These are phyloP conservation scores for Parmelia sp. DNA, from an alignment of 495 filamentous ascomycete species.

Conservation along the genomic window DNA sequence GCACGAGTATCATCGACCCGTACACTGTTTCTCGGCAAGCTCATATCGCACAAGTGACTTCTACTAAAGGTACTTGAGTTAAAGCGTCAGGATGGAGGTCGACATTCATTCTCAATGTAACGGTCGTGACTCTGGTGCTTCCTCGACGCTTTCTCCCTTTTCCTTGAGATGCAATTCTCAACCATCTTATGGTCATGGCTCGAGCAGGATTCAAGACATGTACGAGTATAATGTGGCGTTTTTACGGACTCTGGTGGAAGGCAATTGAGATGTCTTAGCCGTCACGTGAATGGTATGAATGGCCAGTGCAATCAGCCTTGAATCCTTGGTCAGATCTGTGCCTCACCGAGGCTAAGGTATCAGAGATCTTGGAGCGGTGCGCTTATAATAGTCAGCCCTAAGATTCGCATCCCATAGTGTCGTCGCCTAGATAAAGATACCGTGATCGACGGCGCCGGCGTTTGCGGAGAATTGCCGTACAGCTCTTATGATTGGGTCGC, in stretches of 20 bases:
- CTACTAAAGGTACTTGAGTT: too few species aligned
- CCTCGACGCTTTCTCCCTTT: background rate
- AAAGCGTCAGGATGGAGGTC: background rate
- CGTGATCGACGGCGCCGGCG: constrained; percentile 2
- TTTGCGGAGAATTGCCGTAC: background rate
- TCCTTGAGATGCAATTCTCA: background rate
- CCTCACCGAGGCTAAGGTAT: background rate
- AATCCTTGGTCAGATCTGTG: background rate
- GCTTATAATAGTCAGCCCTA: background rate
- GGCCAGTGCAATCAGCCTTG: too few species aligned
- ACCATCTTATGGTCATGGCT: too few species aligned
- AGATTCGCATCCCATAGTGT: too few species aligned
- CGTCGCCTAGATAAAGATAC: background rate
- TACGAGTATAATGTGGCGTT: too few species aligned
- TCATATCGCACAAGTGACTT: too few species aligned
- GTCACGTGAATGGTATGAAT: too few species aligned
- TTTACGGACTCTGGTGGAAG: too few species aligned
- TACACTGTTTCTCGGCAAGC: background rate
- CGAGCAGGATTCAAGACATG: too few species aligned
- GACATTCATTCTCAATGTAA: background rate
- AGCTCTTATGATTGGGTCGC: background rate
- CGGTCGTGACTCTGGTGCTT: too few species aligned
- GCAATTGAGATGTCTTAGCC: too few species aligned
- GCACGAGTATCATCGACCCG: too few species aligned
- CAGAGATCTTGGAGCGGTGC: background rate